Base-by-base conservation (phyloP, 1,139 yeast genomes). In the Protomyces inouyei region DNA sequence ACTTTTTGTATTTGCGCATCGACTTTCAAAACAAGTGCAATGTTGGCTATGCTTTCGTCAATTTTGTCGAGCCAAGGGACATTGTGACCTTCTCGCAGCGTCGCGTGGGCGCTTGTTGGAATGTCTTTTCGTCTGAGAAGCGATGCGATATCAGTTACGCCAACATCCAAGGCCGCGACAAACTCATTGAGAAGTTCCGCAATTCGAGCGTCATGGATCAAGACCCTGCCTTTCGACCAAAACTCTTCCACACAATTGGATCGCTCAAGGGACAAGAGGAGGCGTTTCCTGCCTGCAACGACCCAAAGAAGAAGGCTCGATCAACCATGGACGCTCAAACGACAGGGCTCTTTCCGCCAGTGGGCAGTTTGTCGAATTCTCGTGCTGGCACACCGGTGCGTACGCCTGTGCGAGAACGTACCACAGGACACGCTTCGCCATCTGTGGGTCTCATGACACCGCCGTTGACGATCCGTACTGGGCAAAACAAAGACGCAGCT, bases 1-100 rank as follows among this genome's bases (percentile, higher is more conserved):
- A 83, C 70, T 83, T 83, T 73, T 74, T 84, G 66, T 84, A 81
- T 69, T 71, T 81, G 65, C 75, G 84, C 65, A 80, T 81, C 67
- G 84, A 81, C 70, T 81, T 80, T 70, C 76, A 75, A 64, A 81
- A 79, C 70, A 77, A 76, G 68, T 80, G 84, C 75, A 81, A 81
- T 40, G 70, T 68, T 35, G 70, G 70, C 8, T 81, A 81, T 71
- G 84, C 84, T 2, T 81, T 82, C 69, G 77, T 82, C 48, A 79
- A 82, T 3, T 81, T 81, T 67, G 76, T 75, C 36, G 72, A 75
- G 10, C 81, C 84, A 3, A 72, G 73, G 61, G 76, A 77, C 60
- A 80, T 82, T 45, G 75, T 79, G 45, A 73, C 76, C 5, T 80
- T 81, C 70, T 82, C 81, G 52, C 71, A 73, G 56, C 78, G 77